Evolutionary conservation across 805 yeast species (phyloP), one percentile per base, ranked within the genome.

Genomic region (Ogataea pini): DNA sequence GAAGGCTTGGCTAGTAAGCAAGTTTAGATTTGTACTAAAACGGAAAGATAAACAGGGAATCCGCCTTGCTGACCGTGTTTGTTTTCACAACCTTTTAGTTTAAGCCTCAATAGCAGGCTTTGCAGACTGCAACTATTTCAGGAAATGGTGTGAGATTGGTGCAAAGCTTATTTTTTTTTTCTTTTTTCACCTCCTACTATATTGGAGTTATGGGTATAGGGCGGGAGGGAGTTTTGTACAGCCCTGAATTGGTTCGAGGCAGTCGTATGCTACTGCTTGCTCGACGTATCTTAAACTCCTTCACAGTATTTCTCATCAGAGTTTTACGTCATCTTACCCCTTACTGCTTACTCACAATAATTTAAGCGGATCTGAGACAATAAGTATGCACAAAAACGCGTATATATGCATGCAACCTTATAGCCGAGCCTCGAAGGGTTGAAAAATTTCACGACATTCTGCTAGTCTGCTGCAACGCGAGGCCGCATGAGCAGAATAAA

Each of bases 371-470:
- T 31, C 34, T 31, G 34, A 8, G 7, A 31, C 17, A 31, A 31
- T 31, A n/a, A n/a, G 18, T 4, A 31, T 34, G 37, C 37, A 17
- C 4, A 19, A 9, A 19, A n/a, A 34, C 37, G 37, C 37, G 24
- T 20, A 14, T 31, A 12, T 13, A 31, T 14, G 34, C 34, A 31
- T 31, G 34, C 9, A 14, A 3, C 4, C 17, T 31, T 13, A 31
- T 39, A 39, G 18, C 14, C 34, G 33, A 39, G 42, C 14, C 42
- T 39, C 33, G 42, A 17, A 10, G 42, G 31, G 25, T 9, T 39
- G 33, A 39, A 27, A 38, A 39, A 39, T 39, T 39, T 39, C 42
- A 39, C 14, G 24, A 39, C n/a, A 16, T 39, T 39, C 42, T 39
- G 41, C 10, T 37, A 17, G 3, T 24, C 32, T 25, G 41, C 22